Evolutionary conservation across 139 green algal genomes (phyloP).

Genomic region (Picocystis salinarum): DNA sequence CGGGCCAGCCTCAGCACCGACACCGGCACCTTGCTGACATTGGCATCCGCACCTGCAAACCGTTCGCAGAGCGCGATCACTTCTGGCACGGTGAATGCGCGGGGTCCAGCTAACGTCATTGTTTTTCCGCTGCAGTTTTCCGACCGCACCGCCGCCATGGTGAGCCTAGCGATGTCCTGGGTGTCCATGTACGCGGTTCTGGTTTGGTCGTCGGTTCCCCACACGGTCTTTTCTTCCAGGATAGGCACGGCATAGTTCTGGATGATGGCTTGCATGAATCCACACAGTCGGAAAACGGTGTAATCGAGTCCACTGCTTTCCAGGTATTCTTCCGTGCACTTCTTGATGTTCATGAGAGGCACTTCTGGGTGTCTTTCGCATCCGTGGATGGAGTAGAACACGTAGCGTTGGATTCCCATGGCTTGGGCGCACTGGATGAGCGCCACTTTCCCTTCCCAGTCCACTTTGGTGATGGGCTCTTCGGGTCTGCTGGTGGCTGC

Average conservation of each 20-base stretch:
- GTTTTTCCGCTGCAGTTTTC: constrained; percentile 43
- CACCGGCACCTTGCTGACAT: constrained; percentile 74
- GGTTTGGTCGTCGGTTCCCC: constrained; percentile 83
- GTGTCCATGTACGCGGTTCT: constrained; percentile 87
- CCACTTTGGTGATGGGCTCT: constrained; percentile 70
- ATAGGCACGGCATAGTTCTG: constrained; percentile 96
- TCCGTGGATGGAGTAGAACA: constrained; percentile 95
- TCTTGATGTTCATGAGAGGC: constrained; percentile 42
- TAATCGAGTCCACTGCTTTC: constrained; percentile 56
- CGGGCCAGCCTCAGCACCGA: constrained; percentile 65
- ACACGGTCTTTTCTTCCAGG: constrained; percentile 87
- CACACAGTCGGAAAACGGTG: constrained; percentile 35
- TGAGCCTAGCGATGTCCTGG: constrained; percentile 65
- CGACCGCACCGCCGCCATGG: constrained; percentile 55
- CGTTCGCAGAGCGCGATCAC: constrained; percentile 84
- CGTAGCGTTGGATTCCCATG: constrained; percentile 90
- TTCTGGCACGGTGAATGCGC: constrained; percentile 72
- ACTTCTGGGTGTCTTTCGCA: constrained; percentile 85
- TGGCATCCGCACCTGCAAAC: constrained; percentile 52
- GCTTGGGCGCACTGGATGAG: constrained; percentile 92
- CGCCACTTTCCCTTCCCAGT: constrained; percentile 96
- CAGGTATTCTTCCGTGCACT: constrained; percentile 83
- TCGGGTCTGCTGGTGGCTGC: constrained; percentile 88
- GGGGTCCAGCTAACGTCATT: constrained; percentile 76
- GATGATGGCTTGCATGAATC: constrained; percentile 71